A percentile compares a stretch with the other conserved stretches of the same genome.
Evolutionary conservation across 768 basidiomycete genomes (phyloP).

Genomic region (Kwoniella botswanensis): DNA sequence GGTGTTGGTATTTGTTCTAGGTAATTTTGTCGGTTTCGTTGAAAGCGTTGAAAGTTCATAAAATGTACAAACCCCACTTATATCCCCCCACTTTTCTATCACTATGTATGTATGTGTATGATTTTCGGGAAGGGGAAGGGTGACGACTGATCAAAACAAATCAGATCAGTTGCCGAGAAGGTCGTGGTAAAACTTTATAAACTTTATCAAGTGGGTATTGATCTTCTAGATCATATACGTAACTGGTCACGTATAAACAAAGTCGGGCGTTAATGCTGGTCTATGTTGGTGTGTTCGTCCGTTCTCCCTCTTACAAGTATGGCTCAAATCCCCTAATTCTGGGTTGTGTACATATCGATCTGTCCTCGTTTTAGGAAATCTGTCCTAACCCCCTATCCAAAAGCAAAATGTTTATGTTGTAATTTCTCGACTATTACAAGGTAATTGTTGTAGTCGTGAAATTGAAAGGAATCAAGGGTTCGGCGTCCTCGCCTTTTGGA

Average conservation of each 20-base stretch:
- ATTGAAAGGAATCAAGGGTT: neutral
- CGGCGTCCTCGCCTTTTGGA: neutral
- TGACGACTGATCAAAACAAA: neutral
- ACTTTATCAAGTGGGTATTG: neutral
- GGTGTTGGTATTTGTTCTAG: too few species aligned
- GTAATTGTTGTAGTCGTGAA: neutral
- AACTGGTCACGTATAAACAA: neutral
- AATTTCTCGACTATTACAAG: neutral
- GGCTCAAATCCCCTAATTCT: too few species aligned
- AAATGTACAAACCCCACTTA: too few species aligned
- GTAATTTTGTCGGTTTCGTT: too few species aligned
- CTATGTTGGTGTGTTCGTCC: too few species aligned
- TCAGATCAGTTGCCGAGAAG: neutral
- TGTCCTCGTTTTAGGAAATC: neutral
- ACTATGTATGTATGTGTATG: neutral
- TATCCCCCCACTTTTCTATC: slow-evolving; percentile 1
- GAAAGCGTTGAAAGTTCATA: too few species aligned
- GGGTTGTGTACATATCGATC: too few species aligned
- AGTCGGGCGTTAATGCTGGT: neutral
- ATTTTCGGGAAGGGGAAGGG: neutral
- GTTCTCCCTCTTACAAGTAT: too few species aligned
- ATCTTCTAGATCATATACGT: neutral
- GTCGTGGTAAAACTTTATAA: slow-evolving; percentile 2
- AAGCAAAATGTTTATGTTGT: neutral
- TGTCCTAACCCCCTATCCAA: neutral